A percentile compares a stretch with the other conserved stretches of the same genome.
These are phyloP conservation scores for Hypoxylon lienhwacheense DNA, from an alignment of 495 filamentous ascomycete species.

Conservation along the genomic window DNA sequence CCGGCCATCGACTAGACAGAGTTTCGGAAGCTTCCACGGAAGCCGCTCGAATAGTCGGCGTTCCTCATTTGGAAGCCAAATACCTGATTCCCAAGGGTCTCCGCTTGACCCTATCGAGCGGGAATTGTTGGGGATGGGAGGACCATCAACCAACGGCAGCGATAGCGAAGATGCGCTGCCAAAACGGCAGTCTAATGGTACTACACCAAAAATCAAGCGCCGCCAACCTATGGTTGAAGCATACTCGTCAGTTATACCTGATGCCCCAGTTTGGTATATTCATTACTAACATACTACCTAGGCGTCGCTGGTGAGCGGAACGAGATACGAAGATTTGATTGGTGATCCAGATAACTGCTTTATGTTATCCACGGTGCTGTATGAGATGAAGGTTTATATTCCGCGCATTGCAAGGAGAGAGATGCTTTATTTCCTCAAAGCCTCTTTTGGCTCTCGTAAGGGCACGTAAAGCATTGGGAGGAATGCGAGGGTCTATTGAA, in stretches of 20 bases:
- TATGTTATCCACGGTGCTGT: background rate
- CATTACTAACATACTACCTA: conserved; percentile 17
- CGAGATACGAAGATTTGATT: background rate
- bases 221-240: conserved; percentile 45
- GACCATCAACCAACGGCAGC: conserved; percentile 12
- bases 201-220: conserved; percentile 31
- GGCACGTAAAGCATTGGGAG: background rate
- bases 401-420: background rate
- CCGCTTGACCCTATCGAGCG: conserved; percentile 29
- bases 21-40: conserved; percentile 8
- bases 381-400: background rate
- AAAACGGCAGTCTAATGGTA: conserved; percentile 30
- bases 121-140: conserved; percentile 30
- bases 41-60: conserved; percentile 29
- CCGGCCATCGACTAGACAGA: conserved; percentile 19
- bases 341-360: background rate
- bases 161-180: conserved; percentile 21
- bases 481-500: background rate
- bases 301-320: conserved; percentile 37
- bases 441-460: background rate
- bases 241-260: conserved; percentile 42
- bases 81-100: conserved; percentile 21
- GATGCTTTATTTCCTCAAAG: too few species aligned
- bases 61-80: conserved; percentile 27
- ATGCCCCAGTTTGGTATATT: background rate